phyloP scores from a whole-genome alignment of 805 yeast genomes.

The Pichia sporocuriosa region DNA sequence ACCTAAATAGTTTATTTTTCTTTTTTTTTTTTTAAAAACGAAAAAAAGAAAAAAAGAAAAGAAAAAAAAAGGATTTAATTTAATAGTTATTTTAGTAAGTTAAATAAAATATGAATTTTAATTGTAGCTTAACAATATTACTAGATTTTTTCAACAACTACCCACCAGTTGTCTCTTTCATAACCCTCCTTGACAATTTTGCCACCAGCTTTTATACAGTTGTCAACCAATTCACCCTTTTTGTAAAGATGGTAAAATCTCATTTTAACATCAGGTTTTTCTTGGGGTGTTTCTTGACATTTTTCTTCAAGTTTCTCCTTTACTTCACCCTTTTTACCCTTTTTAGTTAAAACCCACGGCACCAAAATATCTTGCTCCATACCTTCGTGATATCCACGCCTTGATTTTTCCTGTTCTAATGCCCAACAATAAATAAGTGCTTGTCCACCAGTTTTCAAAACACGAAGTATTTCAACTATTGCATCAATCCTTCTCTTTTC shows the following conservation, averaged over 20 bases:
- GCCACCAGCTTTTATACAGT: constrained; percentile 69
- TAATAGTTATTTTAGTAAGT: no score
- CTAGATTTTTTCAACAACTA: constrained; percentile 33
- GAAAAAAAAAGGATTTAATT: background rate
- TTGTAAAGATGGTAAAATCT: constrained; percentile 85
- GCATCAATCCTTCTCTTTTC: constrained; percentile 73
- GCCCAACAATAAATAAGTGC: constrained; percentile 95
- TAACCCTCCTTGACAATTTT: constrained; percentile 65
- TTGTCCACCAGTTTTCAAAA: constrained; percentile 51
- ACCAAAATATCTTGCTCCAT: constrained; percentile 91
- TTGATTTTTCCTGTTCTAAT: constrained; percentile 76
- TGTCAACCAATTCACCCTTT: constrained; percentile 73
- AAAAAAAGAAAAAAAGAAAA: background rate
- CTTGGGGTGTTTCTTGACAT: constrained; percentile 6
- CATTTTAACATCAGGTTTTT: constrained; percentile 49
- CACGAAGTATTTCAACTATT: constrained; percentile 55
- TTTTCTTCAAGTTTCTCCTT: constrained; percentile 18
- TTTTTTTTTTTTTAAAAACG: constrained; percentile 7
- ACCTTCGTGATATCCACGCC: constrained; percentile 88
- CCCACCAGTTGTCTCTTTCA: constrained; percentile 96
- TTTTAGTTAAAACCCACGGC: constrained; percentile 82
- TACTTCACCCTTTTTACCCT: constrained; percentile 24
- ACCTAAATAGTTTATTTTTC: constrained; percentile 3
- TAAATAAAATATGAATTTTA: background rate
- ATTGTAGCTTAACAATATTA: no score